A percentile compares a stretch with the other conserved stretches of the same genome.
phyloP scores from a whole-genome alignment of 2,329 filamentous ascomycete species.

The Aspergillus sp. region DNA sequence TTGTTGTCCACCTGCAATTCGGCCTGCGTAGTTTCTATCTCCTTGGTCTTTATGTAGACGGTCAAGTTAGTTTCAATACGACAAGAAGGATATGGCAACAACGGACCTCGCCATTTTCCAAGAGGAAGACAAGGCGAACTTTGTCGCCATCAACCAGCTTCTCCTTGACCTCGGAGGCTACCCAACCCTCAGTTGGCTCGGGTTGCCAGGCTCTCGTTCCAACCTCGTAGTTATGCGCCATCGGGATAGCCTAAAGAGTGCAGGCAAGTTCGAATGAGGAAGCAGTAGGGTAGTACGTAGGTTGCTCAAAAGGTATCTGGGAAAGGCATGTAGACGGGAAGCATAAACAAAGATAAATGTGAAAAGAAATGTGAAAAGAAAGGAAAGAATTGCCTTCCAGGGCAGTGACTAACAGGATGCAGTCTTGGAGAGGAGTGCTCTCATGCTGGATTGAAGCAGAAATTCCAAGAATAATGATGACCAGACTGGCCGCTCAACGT shows the following conservation, averaged over 20 bases:
- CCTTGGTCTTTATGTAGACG: slow-evolving; percentile 67
- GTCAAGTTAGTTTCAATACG: slow-evolving; percentile 11
- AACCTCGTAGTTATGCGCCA: slow-evolving; percentile 95
- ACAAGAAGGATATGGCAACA: slow-evolving; percentile 1
- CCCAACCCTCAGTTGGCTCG: slow-evolving; percentile 93
- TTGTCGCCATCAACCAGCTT: slow-evolving; percentile 85
- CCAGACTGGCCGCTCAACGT: slow-evolving; percentile 36
- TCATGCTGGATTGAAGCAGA: slow-evolving; percentile 25
- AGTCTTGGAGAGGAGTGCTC: slow-evolving; percentile 14
- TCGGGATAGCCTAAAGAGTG: slow-evolving; percentile 20
- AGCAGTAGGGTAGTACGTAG: slow-evolving; percentile 26
- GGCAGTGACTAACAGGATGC: slow-evolving; percentile 11
- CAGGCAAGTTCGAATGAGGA: slow-evolving; percentile 16
- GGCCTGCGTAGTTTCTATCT: slow-evolving; percentile 74
- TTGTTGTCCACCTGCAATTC: slow-evolving; percentile 79
- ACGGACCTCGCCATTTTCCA: slow-evolving; percentile 89
- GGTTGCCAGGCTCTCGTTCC: slow-evolving; percentile 99
- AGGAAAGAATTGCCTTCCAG: slow-evolving; percentile 14
- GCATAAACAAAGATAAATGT: slow-evolving; percentile 15
- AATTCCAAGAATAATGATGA: slow-evolving; percentile 27
- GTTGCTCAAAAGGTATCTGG: slow-evolving; percentile 14
- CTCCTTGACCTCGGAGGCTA: slow-evolving; percentile 90
- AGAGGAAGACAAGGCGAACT: slow-evolving; percentile 81
- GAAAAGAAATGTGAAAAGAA: slow-evolving; percentile 15
- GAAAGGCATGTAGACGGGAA: slow-evolving; percentile 34